These are phyloP conservation scores for Oidiodendron maius DNA, from an alignment of 495 filamentous ascomycete genomes.

Conservation along the genomic window DNA sequence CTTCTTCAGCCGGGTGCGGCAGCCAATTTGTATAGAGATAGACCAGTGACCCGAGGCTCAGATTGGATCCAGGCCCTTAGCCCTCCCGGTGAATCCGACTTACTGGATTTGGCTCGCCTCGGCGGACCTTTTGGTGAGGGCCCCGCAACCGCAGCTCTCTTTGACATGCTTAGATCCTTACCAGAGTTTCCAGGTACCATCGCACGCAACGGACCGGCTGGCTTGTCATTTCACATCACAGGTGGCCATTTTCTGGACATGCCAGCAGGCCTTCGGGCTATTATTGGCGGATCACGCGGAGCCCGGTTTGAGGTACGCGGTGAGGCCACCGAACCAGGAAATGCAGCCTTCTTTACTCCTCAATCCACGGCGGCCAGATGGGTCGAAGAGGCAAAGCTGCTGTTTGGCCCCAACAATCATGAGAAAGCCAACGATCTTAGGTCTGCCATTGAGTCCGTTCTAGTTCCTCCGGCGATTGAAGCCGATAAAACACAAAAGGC, in stretches of 20 bases:
- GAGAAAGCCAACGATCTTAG: constrained; percentile 65
- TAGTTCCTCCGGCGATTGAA: constrained; percentile 83
- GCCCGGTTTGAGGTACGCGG: constrained; percentile 30
- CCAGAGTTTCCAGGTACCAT: constrained; percentile 30
- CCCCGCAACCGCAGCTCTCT: constrained; percentile 8
- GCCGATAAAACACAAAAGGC: constrained; percentile 60
- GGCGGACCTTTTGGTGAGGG: constrained; percentile 40
- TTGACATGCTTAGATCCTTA: constrained; percentile 21
- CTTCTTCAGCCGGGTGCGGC: constrained; percentile 45
- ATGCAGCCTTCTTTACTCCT: constrained; percentile 66
- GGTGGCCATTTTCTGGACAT: constrained; percentile 21
- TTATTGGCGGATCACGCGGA: constrained; percentile 45
- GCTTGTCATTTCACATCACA: constrained; percentile 31
- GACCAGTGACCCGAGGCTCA: constrained; percentile 1
- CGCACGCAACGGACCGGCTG: constrained; percentile 50
- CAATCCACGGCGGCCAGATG: constrained; percentile 68
- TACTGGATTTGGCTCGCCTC: constrained; percentile 37
- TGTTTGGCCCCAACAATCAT: constrained; percentile 62
- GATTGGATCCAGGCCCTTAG: constrained; percentile 17
- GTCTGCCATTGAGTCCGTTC: constrained; percentile 61
- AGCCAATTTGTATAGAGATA: constrained; percentile 29
- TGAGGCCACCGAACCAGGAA: constrained; percentile 46
- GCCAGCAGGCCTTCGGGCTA: constrained; percentile 50
- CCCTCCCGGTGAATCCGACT: constrained; percentile 28
- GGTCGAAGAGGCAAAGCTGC: constrained; percentile 84